A percentile compares a stretch with the other conserved stretches of the same genome.
Conservation (phyloP, 2,329 filamentous ascomycete species). For the Aspergillus jensenii region DNA sequence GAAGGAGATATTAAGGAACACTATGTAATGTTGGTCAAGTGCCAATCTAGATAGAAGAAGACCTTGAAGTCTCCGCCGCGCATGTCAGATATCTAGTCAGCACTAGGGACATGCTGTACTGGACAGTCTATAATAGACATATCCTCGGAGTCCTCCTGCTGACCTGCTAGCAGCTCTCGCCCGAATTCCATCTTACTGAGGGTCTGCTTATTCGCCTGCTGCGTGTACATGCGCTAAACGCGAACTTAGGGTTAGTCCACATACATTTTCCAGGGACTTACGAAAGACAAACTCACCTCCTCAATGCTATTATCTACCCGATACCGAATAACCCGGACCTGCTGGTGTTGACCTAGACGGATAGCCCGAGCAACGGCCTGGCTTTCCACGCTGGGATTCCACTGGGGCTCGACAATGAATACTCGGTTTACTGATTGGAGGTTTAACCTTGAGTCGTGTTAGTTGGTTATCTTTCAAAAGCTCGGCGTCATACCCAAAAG, state of each 20-base stretch:
- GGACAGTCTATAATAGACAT: not conserved
- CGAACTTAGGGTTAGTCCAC: not conserved
- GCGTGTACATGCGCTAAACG: constrained; percentile 34
- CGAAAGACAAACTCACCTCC: constrained; percentile 30
- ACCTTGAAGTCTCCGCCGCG: too few species aligned
- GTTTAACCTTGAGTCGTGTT: constrained; percentile 41
- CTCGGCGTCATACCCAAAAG: constrained; percentile 4
- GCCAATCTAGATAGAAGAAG: not conserved
- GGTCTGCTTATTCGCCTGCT: constrained; percentile 32
- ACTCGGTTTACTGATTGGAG: constrained; percentile 50
- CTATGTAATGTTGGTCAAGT: not conserved
- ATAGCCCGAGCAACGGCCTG: constrained; percentile 54
- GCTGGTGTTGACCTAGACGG: constrained; percentile 46
- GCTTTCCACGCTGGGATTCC: constrained; percentile 55
- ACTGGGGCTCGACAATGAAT: constrained; percentile 55
- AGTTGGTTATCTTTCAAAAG: not conserved
- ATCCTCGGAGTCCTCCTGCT: not conserved
- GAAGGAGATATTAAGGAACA: not conserved
- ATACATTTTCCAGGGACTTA: not conserved
- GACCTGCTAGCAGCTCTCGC: not conserved
- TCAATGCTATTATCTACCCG: constrained; percentile 46
- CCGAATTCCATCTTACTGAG: constrained; percentile 1
- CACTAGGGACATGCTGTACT: not conserved
- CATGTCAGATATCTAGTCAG: not conserved
- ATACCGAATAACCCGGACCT: constrained; percentile 50